Percentiles rank a stretch among this genome's conserved stretches.
These are phyloP conservation scores for Boletus rufocinnamomeus DNA, from an alignment of 768 basidiomycete species.

Conservation along the genomic window DNA sequence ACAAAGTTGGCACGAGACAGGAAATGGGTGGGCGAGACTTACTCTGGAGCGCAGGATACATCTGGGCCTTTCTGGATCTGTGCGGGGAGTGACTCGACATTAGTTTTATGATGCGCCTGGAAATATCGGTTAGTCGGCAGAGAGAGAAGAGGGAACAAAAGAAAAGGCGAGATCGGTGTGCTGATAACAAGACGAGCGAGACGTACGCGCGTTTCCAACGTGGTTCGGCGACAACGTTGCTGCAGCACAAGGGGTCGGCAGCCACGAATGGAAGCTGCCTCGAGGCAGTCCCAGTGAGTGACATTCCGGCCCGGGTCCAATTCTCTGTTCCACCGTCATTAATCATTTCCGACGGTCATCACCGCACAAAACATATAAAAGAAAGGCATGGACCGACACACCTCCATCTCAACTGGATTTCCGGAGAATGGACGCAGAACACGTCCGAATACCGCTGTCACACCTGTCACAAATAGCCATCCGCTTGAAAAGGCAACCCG, in stretches of 20 bases:
- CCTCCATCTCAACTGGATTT: background rate
- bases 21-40: conserved; percentile 21
- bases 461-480: background rate
- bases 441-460: background rate
- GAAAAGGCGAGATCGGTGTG: conserved; percentile 35
- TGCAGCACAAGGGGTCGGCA: conserved; percentile 35
- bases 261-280: conserved; percentile 56
- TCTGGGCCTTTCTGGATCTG: conserved; percentile 54
- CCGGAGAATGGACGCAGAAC: background rate
- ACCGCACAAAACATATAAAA: background rate
- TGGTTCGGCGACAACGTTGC: conserved; percentile 46
- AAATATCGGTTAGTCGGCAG: background rate
- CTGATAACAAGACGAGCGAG: conserved; percentile 29
- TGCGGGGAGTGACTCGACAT: conserved; percentile 66
- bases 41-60: conserved; percentile 53
- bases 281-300: conserved; percentile 32
- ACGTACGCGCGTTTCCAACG: conserved; percentile 67
- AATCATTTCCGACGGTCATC: conserved; percentile 1
- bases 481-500: background rate
- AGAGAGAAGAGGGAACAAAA: conserved; percentile 30
- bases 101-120: conserved; percentile 16
- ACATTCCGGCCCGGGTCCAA: background rate
- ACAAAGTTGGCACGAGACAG: conserved; percentile 4
- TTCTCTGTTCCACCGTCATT: background rate
- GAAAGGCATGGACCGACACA: background rate